Percentiles rank a stretch among this genome's conserved stretches.
These are phyloP conservation scores for Exophiala sp. DNA, from an alignment of 2,329 filamentous ascomycete genomes.

Conservation along the genomic window DNA sequence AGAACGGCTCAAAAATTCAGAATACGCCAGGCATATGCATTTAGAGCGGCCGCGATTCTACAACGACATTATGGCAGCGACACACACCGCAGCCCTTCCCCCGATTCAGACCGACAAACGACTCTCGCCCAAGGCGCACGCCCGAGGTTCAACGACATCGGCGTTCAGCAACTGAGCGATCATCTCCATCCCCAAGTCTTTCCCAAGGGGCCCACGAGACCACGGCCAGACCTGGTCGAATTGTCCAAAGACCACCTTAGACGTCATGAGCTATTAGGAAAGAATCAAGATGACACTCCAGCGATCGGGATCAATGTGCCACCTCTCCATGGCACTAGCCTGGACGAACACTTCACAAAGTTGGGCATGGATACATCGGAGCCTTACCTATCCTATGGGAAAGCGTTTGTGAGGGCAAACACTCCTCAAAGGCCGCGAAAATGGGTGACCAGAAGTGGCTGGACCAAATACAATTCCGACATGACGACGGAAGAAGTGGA, in stretches of 20 bases:
- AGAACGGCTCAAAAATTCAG: constrained; percentile 29
- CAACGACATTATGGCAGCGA: constrained; percentile 26
- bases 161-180: constrained; percentile 84
- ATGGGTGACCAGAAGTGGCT: constrained; percentile 77
- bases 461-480: constrained; percentile 84
- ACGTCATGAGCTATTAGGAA: constrained; percentile 81
- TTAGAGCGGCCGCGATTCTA: constrained; percentile 20
- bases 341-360: constrained; percentile 92
- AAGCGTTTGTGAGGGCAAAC: constrained; percentile 60
- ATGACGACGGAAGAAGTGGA: constrained; percentile 66
- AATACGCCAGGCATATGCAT: constrained; percentile 22
- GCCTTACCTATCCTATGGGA: constrained; percentile 70
- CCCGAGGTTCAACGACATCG: constrained; percentile 82
- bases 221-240: constrained; percentile 66
- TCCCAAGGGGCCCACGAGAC: constrained; percentile 46
- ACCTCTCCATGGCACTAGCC: constrained; percentile 64
- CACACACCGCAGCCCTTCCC: background rate
- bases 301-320: constrained; percentile 87
- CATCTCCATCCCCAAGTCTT: constrained; percentile 83
- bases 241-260: constrained; percentile 75
- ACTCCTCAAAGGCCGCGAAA: constrained; percentile 57
- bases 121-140: constrained; percentile 32
- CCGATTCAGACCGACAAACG: constrained; percentile 2
- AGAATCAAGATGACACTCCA: constrained; percentile 68
- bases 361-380: constrained; percentile 82